phyloP scores from a whole-genome alignment of 495 filamentous ascomycete genomes.

The Penicillium steckii region DNA sequence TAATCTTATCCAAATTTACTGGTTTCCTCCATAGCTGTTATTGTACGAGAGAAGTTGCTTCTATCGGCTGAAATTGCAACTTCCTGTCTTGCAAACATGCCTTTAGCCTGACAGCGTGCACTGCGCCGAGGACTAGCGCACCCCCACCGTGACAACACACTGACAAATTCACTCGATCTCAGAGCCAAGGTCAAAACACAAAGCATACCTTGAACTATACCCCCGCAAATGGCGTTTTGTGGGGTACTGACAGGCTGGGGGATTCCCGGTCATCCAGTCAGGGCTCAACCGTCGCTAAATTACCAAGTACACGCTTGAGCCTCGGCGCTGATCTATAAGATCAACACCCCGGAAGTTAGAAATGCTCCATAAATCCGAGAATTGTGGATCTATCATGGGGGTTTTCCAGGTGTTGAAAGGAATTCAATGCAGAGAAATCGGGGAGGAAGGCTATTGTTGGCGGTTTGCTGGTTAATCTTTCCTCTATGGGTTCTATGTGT shows the following conservation, averaged over 20 bases:
- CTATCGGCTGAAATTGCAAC: too few species aligned
- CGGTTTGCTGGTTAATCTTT: too few species aligned
- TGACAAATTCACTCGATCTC: background rate
- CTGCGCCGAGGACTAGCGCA: background rate
- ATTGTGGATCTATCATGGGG: slow-evolving; percentile 8
- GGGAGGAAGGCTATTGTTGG: background rate
- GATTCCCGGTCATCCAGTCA: slow-evolving; percentile 9
- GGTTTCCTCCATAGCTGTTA: too few species aligned
- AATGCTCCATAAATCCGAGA: background rate
- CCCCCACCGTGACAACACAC: background rate
- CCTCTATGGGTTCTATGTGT: too few species aligned
- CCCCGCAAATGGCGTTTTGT: slow-evolving; percentile 2
- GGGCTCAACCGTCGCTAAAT: background rate
- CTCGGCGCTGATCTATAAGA: background rate
- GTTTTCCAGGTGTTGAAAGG: background rate
- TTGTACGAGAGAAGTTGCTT: too few species aligned
- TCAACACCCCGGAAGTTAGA: background rate
- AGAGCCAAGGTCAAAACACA: background rate
- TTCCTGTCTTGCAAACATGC: too few species aligned
- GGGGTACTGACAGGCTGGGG: slow-evolving; percentile 5
- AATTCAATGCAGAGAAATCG: background rate
- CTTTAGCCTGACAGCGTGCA: too few species aligned
- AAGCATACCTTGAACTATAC: background rate
- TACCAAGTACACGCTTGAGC: background rate
- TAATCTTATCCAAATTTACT: too few species aligned